Percentiles rank a stretch among this genome's conserved stretches.
Conservation (phyloP, 352 stramenopile species). For the Pythium guiyangense region DNA sequence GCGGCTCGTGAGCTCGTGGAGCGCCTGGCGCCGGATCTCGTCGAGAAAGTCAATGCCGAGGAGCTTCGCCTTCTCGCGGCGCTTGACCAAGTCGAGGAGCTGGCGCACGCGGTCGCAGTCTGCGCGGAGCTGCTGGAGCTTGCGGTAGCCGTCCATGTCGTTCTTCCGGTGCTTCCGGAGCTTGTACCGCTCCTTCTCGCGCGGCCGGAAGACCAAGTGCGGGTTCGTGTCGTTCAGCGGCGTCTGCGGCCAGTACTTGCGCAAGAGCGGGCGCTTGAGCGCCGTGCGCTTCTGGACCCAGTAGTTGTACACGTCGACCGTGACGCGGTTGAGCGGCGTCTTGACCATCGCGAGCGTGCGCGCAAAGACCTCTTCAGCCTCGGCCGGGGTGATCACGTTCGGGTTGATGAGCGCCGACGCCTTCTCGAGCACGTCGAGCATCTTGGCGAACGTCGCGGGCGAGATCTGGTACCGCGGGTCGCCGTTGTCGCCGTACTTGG, state of each 20-base stretch:
- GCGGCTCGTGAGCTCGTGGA: slow-evolving; percentile 56
- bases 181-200: slow-evolving; percentile 97
- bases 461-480: slow-evolving; percentile 81
- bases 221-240: slow-evolving; percentile 97
- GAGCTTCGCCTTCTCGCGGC: slow-evolving; percentile 82
- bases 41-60: slow-evolving; percentile 77
- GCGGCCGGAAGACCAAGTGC: slow-evolving; percentile 96
- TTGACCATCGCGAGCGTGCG: slow-evolving; percentile 57
- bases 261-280: slow-evolving; percentile 91
- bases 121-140: slow-evolving; percentile 89
- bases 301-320: slow-evolving; percentile 91
- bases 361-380: slow-evolving; percentile 74
- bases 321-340: slow-evolving; percentile 69
- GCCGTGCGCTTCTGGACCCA: slow-evolving; percentile 93
- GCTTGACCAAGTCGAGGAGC: slow-evolving; percentile 80
- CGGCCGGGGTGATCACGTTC: slow-evolving; percentile 61
- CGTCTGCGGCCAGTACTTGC: slow-evolving; percentile 95
- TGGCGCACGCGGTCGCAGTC: slow-evolving; percentile 92
- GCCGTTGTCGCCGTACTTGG: slow-evolving; percentile 77
- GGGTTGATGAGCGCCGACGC: slow-evolving; percentile 75
- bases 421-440: slow-evolving; percentile 89
- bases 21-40: slow-evolving; percentile 59
- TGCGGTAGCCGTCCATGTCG: slow-evolving; percentile 94
- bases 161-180: slow-evolving; percentile 95
- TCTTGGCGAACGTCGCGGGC: slow-evolving; percentile 57